phyloP scores from a whole-genome alignment of 2,329 filamentous ascomycete genomes.

The Pestalotiopsis sp. region DNA sequence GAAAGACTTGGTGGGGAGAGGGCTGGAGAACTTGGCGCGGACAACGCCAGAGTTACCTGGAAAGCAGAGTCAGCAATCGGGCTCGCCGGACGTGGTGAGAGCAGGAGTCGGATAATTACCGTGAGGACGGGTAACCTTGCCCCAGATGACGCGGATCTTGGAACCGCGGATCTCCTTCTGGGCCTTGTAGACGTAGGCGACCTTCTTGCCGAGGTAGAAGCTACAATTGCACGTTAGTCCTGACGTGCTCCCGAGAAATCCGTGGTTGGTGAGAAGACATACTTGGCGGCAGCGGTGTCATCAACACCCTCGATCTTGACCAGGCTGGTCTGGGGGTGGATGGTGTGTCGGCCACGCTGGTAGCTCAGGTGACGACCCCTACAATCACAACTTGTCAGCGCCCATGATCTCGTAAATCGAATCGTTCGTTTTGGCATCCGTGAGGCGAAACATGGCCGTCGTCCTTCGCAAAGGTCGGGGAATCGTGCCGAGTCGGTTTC shows the following conservation, averaged over 20 bases:
- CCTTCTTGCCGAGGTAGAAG: constrained; percentile 99
- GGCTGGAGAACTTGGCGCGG: constrained; percentile 94
- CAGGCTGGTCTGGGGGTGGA: constrained; percentile 87
- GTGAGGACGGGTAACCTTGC: constrained; percentile 95
- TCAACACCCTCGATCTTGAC: constrained; percentile 99
- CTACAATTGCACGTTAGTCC: constrained; percentile 36
- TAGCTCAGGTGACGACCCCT: constrained; percentile 99
- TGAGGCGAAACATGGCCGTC: background rate
- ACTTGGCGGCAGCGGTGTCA: constrained; percentile 84
- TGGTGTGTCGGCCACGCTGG: constrained; percentile 91
- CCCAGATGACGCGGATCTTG: constrained; percentile 99
- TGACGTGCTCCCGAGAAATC: background rate
- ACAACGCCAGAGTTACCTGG: constrained; percentile 96
- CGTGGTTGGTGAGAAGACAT: constrained; percentile 39
- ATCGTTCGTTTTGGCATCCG: constrained; percentile 4
- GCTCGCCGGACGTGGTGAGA: background rate
- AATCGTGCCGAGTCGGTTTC: background rate
- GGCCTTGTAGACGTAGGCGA: constrained; percentile 97
- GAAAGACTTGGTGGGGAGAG: constrained; percentile 96
- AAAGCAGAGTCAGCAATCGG: constrained; percentile 17
- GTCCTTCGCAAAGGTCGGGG: background rate
- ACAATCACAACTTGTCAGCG: constrained; percentile 26
- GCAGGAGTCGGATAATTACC: constrained; percentile 56
- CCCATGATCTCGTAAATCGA: background rate
- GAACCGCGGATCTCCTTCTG: constrained; percentile 93